Evolutionary conservation across 129 eudicot species (phyloP).

Genomic region (Escallonia herrerae): DNA sequence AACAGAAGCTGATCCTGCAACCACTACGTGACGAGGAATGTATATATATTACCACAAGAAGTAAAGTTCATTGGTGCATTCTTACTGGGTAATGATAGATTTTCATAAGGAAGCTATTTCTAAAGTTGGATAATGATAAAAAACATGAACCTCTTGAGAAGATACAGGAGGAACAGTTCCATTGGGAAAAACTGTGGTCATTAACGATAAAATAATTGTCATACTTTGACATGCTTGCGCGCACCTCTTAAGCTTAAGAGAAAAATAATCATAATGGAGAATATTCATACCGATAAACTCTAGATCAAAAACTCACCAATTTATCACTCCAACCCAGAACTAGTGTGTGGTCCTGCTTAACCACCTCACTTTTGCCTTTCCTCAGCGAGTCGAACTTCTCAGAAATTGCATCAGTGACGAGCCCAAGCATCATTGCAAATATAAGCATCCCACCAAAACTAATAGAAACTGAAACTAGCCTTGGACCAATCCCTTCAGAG

Average conservation of each 20-base stretch:
- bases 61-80: too few species aligned
- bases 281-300: neutral
- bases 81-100: too few species aligned
- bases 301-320: conserved; percentile 38
- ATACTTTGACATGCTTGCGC: neutral
- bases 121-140: too few species aligned
- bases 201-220: neutral
- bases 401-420: conserved; percentile 86
- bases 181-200: neutral
- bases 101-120: too few species aligned
- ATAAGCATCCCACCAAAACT: conserved; percentile 95
- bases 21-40: too few species aligned
- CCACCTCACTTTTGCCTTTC: conserved; percentile 89
- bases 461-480: conserved; percentile 70
- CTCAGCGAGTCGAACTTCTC: conserved; percentile 89
- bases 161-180: neutral
- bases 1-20: too few species aligned
- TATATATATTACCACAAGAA: too few species aligned
- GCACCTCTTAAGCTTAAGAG: too few species aligned
- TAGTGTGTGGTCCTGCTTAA: conserved; percentile 72
- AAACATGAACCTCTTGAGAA: neutral
- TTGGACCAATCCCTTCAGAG: conserved; percentile 67
- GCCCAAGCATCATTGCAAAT: conserved; percentile 98
- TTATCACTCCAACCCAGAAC: conserved; percentile 93
- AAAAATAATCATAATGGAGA: neutral